A percentile compares a stretch with the other conserved stretches of the same genome.
These are phyloP conservation scores for Reticulascus tulasneorum DNA, from an alignment of 2,329 filamentous ascomycete genomes.

Conservation along the genomic window DNA sequence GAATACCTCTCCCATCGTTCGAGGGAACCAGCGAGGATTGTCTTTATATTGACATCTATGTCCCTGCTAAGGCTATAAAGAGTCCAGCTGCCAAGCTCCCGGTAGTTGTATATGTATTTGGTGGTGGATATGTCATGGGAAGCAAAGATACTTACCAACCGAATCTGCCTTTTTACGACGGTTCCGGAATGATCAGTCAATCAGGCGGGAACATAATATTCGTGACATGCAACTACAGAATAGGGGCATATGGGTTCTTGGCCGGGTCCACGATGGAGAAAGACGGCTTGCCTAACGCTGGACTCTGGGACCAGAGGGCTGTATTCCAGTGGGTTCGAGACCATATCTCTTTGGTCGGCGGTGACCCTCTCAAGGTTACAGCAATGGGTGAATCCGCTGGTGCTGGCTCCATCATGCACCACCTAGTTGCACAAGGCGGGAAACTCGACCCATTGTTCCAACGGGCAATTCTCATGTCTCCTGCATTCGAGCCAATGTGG, in stretches of 20 bases:
- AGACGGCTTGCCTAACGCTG: conserved; percentile 38
- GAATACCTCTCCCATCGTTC: conserved; percentile 27
- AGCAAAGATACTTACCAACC: conserved; percentile 32
- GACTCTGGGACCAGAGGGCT: conserved; percentile 37
- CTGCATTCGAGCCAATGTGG: conserved; percentile 30
- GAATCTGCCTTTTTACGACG: conserved; percentile 32
- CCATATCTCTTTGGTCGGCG: conserved; percentile 40
- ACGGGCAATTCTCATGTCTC: conserved; percentile 27
- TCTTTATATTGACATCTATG: conserved; percentile 46
- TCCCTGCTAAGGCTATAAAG: conserved; percentile 36
- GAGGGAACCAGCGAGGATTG: conserved; percentile 37
- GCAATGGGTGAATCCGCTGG: conserved; percentile 49
- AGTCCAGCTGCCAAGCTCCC: conserved; percentile 32
- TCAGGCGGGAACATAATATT: conserved; percentile 38
- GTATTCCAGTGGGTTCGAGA: conserved; percentile 45
- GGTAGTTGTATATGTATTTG: conserved; percentile 42
- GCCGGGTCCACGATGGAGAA: conserved; percentile 39
- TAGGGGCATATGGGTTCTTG: conserved; percentile 44
- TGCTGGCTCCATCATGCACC: conserved; percentile 45
- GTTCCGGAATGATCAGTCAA: conserved; percentile 28
- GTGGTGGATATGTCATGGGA: conserved; percentile 40
- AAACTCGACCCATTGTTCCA: conserved; percentile 38
- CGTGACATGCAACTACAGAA: conserved; percentile 44
- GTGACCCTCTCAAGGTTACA: conserved; percentile 41
- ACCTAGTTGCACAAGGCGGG: conserved; percentile 41